Base-by-base conservation (phyloP, 768 basidiomycete genomes). In the Auriscalpium microsporum region DNA sequence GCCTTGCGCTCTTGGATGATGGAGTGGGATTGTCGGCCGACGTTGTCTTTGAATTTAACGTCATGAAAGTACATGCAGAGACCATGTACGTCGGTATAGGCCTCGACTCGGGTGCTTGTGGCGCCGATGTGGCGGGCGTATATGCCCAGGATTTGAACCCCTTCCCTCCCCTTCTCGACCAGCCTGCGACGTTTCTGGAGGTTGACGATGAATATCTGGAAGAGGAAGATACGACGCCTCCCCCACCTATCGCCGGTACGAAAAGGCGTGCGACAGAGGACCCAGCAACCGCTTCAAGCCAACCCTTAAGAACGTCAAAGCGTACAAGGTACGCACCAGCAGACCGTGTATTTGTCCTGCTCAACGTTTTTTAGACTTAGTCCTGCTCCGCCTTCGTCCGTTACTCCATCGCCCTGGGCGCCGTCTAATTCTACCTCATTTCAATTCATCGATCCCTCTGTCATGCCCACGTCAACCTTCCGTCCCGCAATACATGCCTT, bases 171-270 rank as follows among this genome's bases (percentile, higher is more conserved):
- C 34, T 34, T 37, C 35, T 36, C 37, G 16, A 7, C 28, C 33
- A 14, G 11, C 33, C 7, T 2, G 9, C 48, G 28, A 33, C n/a
- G 0, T 10, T 35, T 4, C 14, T 13, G 45, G 36, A 42, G 2
- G 14, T 14, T 42, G 40, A 9, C 4, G 8, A 28, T 28, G 28
- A 28, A 3, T 2, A 13, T 5, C 2, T 42, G 21, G 54, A 58
- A 4, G 45, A 47, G 23, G 59, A 59, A 14, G 57, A 61, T n/a
- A 58, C 52, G 2, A 53, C 38, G 0, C 57, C 57, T 2, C 57
- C 59, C 0, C 57, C 57, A 11, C 13, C 59, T 11, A 40, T 61
- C 5, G 57, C 48, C 17, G 59, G 59, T 28, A 9, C 17, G 35
- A 61, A 61, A 42, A 54, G 59, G 40, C 40, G 40, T 17, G 17